These are phyloP conservation scores for Globisporangium orthogonon DNA, from an alignment of 352 stramenopile genomes.

Conservation along the genomic window DNA sequence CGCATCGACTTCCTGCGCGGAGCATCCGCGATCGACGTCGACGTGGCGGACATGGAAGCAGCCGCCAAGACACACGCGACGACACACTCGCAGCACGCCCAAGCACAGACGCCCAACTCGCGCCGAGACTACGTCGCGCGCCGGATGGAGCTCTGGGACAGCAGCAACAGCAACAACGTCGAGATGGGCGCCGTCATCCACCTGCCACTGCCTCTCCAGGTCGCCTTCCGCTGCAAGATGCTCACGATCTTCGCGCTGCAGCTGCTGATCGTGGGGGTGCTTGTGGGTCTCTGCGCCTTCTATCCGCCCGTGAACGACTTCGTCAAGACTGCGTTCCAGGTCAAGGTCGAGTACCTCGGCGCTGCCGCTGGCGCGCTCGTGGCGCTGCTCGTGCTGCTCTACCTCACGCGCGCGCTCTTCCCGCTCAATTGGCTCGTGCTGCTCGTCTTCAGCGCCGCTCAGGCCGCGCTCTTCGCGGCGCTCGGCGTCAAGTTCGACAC, in stretches of 20 bases:
- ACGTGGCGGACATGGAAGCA: no score
- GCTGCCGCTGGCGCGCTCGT: background rate
- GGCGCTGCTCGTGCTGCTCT: slow-evolving; percentile 2
- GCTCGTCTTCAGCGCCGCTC: slow-evolving; percentile 27
- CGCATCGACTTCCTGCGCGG: background rate
- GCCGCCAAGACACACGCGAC: no score
- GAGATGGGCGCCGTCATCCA: background rate
- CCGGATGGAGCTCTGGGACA: background rate
- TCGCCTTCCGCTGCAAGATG: slow-evolving; percentile 3
- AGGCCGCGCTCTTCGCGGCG: slow-evolving; percentile 33
- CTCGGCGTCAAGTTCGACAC: slow-evolving; percentile 26
- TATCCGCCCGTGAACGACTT: background rate
- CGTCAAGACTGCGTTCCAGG: slow-evolving; percentile 1
- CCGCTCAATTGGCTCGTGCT: slow-evolving; percentile 14
- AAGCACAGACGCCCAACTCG: background rate
- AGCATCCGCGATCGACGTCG: no score
- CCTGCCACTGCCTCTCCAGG: slow-evolving; percentile 1
- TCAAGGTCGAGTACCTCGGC: background rate
- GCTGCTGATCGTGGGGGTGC: background rate
- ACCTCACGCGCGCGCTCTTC: slow-evolving; percentile 1
- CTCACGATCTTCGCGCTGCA: slow-evolving; percentile 7
- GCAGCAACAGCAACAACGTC: background rate
- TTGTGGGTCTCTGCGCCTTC: slow-evolving; percentile 1
- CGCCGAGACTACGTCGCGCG: background rate
- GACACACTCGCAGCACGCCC: background rate